Evolutionary conservation across 2,329 filamentous ascomycete genomes (phyloP).

Genomic region (Sporothrix inflata): DNA sequence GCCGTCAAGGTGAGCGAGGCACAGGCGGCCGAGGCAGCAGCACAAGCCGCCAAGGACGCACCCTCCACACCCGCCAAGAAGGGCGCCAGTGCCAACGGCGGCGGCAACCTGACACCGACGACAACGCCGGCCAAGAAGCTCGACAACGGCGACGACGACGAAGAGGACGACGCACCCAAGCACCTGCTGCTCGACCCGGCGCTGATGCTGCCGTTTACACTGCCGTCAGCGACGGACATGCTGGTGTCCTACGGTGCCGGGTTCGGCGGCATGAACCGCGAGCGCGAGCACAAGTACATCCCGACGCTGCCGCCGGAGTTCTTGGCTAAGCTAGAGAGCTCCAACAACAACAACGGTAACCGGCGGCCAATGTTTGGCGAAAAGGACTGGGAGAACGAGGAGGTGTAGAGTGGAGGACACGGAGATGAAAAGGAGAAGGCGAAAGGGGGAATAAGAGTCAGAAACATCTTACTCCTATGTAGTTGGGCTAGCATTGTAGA

Average conservation of each 20-base stretch:
- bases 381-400: constrained; percentile 69
- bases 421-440: neutral
- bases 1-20: constrained; percentile 30
- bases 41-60: neutral
- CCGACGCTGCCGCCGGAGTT: constrained; percentile 95
- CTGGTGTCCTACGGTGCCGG: constrained; percentile 92
- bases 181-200: constrained; percentile 84
- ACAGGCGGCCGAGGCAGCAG: neutral
- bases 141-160: constrained; percentile 50
- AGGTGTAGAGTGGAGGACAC: constrained; percentile 46
- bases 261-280: constrained; percentile 88
- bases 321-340: constrained; percentile 77
- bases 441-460: neutral
- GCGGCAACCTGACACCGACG: constrained; percentile 40
- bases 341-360: constrained; percentile 45
- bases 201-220: constrained; percentile 89
- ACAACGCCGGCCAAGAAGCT: constrained; percentile 51
- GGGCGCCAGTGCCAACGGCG: constrained; percentile 38
- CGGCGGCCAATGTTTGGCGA: constrained; percentile 63
- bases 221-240: constrained; percentile 97
- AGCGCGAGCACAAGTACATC: constrained; percentile 92
- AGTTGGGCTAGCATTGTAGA: constrained; percentile 24
- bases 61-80: constrained; percentile 28
- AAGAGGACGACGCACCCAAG: constrained; percentile 71
- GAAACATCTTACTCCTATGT: neutral